A percentile compares a stretch with the other conserved stretches of the same genome.
These are phyloP conservation scores for Gypsophila paniculata DNA, from an alignment of 179 eudicot genomes.

Conservation along the genomic window DNA sequence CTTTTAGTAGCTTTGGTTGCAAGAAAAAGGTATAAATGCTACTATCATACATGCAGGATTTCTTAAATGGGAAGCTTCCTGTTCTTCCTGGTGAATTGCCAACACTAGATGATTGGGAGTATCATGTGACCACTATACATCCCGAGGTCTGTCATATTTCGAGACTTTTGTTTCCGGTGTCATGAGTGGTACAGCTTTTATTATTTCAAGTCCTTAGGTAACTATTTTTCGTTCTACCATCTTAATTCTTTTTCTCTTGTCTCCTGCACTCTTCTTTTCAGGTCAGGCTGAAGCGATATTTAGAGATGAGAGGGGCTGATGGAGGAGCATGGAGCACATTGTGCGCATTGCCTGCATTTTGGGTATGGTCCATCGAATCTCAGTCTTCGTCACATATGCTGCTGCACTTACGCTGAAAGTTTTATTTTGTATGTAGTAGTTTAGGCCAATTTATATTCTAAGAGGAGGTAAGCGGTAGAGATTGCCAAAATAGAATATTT, in stretches of 20 bases:
- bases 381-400: slow-evolving; percentile 1
- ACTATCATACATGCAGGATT: slow-evolving; percentile 52
- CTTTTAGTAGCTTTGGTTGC: slow-evolving; percentile 13
- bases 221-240: slow-evolving; percentile 3
- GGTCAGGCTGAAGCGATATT: slow-evolving; percentile 93
- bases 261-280: slow-evolving; percentile 30
- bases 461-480: neutral
- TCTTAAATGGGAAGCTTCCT: slow-evolving; percentile 84
- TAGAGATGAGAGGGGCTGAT: slow-evolving; percentile 99
- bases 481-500: neutral
- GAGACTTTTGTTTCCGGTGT: neutral
- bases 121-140: slow-evolving; percentile 91
- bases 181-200: neutral
- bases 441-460: too few relatives aligned
- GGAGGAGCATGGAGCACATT: slow-evolving; percentile 98
- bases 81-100: slow-evolving; percentile 89
- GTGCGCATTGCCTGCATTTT: slow-evolving; percentile 97
- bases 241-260: slow-evolving; percentile 4
- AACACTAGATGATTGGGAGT: slow-evolving; percentile 91
- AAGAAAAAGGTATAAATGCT: neutral
- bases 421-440: too few relatives aligned
- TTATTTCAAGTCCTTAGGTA: neutral
- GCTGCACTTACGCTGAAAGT: too few relatives aligned
- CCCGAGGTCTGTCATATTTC: slow-evolving; percentile 65
- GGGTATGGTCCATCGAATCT: slow-evolving; percentile 54